phyloP scores from a whole-genome alignment of 2,329 filamentous ascomycete species.

The Tolypocladium capitatum region DNA sequence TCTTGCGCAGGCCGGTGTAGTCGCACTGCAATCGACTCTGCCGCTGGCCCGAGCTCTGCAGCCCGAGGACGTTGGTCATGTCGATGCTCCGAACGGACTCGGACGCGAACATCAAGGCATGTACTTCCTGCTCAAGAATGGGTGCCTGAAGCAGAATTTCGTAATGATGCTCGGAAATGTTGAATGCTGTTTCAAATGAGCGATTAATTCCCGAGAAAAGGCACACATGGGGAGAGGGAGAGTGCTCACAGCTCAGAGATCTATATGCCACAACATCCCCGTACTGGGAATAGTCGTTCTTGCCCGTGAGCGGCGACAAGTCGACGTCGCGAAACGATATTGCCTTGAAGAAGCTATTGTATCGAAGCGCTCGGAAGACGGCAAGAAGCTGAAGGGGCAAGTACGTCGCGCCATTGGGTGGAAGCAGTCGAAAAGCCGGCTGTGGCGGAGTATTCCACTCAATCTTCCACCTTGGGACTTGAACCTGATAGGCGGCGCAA shows the following conservation, averaged over 20 bases:
- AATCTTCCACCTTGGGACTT: slow-evolving; percentile 37
- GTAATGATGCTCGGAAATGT: slow-evolving; percentile 33
- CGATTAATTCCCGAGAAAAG: background rate
- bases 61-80: slow-evolving; percentile 28
- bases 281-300: slow-evolving; percentile 29
- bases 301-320: slow-evolving; percentile 25
- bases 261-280: slow-evolving; percentile 36
- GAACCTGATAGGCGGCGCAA: slow-evolving; percentile 36
- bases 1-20: slow-evolving; percentile 8
- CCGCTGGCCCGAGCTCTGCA: slow-evolving; percentile 10
- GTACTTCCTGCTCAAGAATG: slow-evolving; percentile 41
- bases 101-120: slow-evolving; percentile 41
- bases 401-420: slow-evolving; percentile 27
- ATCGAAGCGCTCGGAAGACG: slow-evolving; percentile 40
- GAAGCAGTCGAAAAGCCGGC: slow-evolving; percentile 41
- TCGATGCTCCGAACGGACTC: slow-evolving; percentile 42
- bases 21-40: slow-evolving; percentile 12
- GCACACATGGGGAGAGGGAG: too few relatives aligned
- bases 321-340: slow-evolving; percentile 42
- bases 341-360: slow-evolving; percentile 46
- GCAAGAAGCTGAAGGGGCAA: slow-evolving; percentile 40
- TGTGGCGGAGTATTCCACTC: slow-evolving; percentile 27
- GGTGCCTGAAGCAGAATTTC: slow-evolving; percentile 34
- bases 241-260: slow-evolving; percentile 28
- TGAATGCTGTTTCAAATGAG: slow-evolving; percentile 22